Evolutionary conservation across 176 grass and related monocot species (phyloP).

Genomic region (Zizania latifolia): DNA sequence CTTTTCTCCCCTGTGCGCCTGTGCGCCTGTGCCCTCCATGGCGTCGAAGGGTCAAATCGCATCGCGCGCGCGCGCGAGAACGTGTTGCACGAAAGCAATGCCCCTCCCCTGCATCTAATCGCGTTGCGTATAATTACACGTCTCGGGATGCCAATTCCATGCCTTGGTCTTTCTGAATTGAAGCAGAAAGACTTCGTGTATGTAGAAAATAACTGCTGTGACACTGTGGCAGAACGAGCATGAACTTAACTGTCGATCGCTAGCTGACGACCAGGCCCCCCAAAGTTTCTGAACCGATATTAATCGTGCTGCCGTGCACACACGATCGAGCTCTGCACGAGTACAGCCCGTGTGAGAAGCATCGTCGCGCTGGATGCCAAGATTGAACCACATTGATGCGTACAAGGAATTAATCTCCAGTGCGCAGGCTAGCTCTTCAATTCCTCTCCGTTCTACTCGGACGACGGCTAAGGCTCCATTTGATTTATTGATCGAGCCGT

Average conservation of each 20-base stretch:
- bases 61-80: neutral
- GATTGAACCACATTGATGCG: neutral
- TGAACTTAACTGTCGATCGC: too few species aligned
- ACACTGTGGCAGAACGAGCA: too few species aligned
- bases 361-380: neutral
- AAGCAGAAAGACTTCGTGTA: too few species aligned
- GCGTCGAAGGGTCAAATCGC: slow-evolving; percentile 22
- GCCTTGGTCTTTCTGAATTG: neutral
- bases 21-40: neutral
- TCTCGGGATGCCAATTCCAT: neutral
- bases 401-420: neutral
- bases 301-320: neutral
- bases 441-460: neutral
- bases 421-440: neutral
- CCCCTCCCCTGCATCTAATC: neutral
- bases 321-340: neutral
- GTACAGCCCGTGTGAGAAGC: neutral
- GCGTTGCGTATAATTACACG: neutral
- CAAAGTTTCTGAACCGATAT: neutral
- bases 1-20: neutral
- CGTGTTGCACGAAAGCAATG: slow-evolving; percentile 6
- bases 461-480: neutral
- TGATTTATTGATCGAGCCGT: neutral
- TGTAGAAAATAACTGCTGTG: too few species aligned
- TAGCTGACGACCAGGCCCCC: too few species aligned